Conservation (phyloP, 1,284 basidiomycete genomes). For the Takashimella tepidaria region DNA sequence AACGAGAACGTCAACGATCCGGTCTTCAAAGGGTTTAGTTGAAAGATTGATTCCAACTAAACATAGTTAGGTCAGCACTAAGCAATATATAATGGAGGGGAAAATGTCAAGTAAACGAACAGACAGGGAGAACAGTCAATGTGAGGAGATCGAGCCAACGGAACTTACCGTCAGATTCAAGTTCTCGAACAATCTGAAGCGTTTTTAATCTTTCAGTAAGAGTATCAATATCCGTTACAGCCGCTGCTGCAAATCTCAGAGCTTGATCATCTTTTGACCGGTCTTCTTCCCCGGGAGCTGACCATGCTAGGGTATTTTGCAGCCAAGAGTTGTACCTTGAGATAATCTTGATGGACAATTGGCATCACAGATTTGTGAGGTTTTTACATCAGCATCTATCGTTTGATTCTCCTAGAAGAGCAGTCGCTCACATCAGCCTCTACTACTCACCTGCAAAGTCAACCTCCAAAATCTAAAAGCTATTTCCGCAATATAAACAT, state of each 20-base stretch:
- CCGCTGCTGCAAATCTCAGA: conserved; percentile 27
- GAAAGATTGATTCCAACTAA: conserved; percentile 7
- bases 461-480: conserved; percentile 80
- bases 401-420: no score
- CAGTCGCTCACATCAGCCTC: no score
- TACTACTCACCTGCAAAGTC: conserved; percentile 64
- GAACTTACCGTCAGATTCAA: conserved; percentile 18
- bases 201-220: conserved; percentile 16
- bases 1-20: conserved; percentile 67
- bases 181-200: conserved; percentile 13
- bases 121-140: background rate
- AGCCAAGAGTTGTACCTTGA: conserved; percentile 74
- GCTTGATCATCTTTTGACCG: conserved; percentile 49
- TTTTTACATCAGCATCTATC: no score
- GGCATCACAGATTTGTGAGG: background rate
- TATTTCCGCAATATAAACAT: conserved; percentile 75
- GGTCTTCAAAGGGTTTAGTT: conserved; percentile 49
- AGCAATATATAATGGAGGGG: conserved; percentile 13
- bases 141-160: background rate
- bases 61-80: no score
- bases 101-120: background rate
- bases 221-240: conserved; percentile 32
- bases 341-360: conserved; percentile 56
- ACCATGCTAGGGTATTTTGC: conserved; percentile 44
- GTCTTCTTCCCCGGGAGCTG: conserved; percentile 47